Evolutionary conservation across 192 early-diverging fungal species (phyloP).

Genomic region (Obelidium mucronatum): DNA sequence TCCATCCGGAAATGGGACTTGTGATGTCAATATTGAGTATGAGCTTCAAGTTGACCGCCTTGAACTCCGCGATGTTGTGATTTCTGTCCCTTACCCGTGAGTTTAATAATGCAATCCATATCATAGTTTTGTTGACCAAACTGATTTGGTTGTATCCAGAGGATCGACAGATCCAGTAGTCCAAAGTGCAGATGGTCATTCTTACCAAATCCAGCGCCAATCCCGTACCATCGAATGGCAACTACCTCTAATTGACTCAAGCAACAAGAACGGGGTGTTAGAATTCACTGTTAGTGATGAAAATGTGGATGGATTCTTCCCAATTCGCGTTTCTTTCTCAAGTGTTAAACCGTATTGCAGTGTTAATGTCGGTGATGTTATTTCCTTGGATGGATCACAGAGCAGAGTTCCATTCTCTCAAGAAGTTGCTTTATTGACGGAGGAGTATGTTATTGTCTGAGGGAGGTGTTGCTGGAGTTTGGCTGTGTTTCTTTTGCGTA

Average conservation of each 20-base stretch:
- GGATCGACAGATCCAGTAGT: slow-evolving; percentile 74
- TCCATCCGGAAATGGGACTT: slow-evolving; percentile 81
- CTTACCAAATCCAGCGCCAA: slow-evolving; percentile 76
- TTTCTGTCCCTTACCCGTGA: slow-evolving; percentile 89
- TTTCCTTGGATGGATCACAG: slow-evolving; percentile 57
- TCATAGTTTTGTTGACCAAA: background rate
- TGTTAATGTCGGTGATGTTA: slow-evolving; percentile 72
- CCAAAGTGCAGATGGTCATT: slow-evolving; percentile 79
- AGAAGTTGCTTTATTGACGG: slow-evolving; percentile 72
- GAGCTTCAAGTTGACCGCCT: slow-evolving; percentile 81
- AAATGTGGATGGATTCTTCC: slow-evolving; percentile 85
- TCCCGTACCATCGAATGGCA: slow-evolving; percentile 85
- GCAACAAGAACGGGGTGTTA: slow-evolving; percentile 79
- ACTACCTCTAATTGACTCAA: slow-evolving; percentile 77
- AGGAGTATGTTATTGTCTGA: slow-evolving; percentile 86
- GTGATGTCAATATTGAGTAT: slow-evolving; percentile 98
- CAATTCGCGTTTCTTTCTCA: slow-evolving; percentile 81
- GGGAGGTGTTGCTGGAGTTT: background rate
- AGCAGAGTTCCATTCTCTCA: slow-evolving; percentile 76
- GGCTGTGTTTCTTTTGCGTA: background rate
- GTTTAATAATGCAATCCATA: too few relatives aligned
- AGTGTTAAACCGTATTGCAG: slow-evolving; percentile 76
- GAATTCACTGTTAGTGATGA: slow-evolving; percentile 84
- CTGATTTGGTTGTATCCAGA: too few relatives aligned
- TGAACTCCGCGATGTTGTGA: slow-evolving; percentile 84